Evolutionary conservation across 371 early-diverging fungal genomes (phyloP).

Genomic region (Mucor indicus): DNA sequence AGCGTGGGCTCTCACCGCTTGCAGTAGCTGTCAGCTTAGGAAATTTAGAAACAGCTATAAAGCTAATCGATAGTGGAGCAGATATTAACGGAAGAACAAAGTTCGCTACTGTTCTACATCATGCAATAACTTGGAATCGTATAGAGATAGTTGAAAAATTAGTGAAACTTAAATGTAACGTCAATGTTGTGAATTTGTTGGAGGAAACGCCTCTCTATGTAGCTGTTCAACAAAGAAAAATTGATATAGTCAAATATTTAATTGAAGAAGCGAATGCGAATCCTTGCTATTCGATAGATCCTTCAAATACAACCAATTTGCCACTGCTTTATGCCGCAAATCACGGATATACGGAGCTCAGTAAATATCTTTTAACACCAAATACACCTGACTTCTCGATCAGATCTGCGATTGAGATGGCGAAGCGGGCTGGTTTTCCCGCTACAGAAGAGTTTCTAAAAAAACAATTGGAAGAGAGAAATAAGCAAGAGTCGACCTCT

Average conservation of each 20-base stretch:
- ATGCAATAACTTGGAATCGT: slow-evolving; percentile 48
- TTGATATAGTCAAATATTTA: slow-evolving; percentile 39
- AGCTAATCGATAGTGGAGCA: slow-evolving; percentile 30
- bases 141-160: slow-evolving; percentile 33
- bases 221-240: slow-evolving; percentile 50
- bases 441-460: slow-evolving; percentile 20
- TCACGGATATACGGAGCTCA: slow-evolving; percentile 49
- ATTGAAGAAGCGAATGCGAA: slow-evolving; percentile 37
- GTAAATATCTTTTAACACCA: slow-evolving; percentile 28
- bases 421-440: slow-evolving; percentile 17
- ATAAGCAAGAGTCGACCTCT: no score
- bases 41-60: slow-evolving; percentile 15
- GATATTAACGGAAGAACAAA: slow-evolving; percentile 31
- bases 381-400: slow-evolving; percentile 31
- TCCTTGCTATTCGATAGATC: slow-evolving; percentile 19
- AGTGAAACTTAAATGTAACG: slow-evolving; percentile 24
- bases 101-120: slow-evolving; percentile 38
- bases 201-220: slow-evolving; percentile 46
- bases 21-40: slow-evolving; percentile 47
- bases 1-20: slow-evolving; percentile 34
- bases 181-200: slow-evolving; percentile 34
- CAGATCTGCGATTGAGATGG: slow-evolving; percentile 29
- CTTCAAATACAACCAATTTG: slow-evolving; percentile 21
- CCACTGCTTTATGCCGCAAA: slow-evolving; percentile 49
- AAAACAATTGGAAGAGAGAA: slow-evolving; percentile 8